Evolutionary conservation across 1,284 basidiomycete species (phyloP).

Genomic region (Tylopilus sp.): DNA sequence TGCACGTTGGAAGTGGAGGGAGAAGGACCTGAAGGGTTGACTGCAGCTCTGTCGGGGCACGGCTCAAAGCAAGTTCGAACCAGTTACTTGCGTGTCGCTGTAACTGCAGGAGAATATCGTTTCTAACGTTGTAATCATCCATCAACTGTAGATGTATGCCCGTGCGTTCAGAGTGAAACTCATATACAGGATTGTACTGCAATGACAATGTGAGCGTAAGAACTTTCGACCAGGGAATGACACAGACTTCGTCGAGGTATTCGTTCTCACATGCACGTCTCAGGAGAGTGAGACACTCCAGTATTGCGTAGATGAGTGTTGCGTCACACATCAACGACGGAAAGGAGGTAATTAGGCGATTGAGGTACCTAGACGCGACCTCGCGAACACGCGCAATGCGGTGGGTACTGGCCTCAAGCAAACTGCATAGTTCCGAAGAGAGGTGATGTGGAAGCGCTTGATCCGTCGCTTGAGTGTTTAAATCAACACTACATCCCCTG

Average conservation of each 20-base stretch:
- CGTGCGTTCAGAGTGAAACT: constrained; percentile 75
- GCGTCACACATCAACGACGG: constrained; percentile 92
- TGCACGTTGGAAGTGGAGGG: neutral
- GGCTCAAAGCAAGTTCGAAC: constrained; percentile 80
- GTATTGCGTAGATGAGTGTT: constrained; percentile 79
- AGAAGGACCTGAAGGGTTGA: constrained; percentile 75
- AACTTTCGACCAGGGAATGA: neutral
- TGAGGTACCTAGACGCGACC: constrained; percentile 77
- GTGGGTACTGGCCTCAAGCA: constrained; percentile 82
- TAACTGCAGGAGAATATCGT: constrained; percentile 76
- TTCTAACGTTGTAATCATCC: constrained; percentile 83
- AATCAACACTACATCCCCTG: constrained; percentile 61
- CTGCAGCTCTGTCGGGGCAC: constrained; percentile 90
- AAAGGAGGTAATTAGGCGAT: constrained; percentile 86
- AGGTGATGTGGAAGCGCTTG: constrained; percentile 76
- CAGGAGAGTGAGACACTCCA: constrained; percentile 89
- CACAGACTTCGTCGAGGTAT: constrained; percentile 79
- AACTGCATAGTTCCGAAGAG: constrained; percentile 67
- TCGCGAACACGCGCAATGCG: constrained; percentile 78
- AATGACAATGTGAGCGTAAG: constrained; percentile 8
- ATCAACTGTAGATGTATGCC: constrained; percentile 76
- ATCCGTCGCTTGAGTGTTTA: constrained; percentile 70
- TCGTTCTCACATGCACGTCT: constrained; percentile 88
- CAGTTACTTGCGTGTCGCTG: constrained; percentile 73
- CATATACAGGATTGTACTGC: constrained; percentile 84